Evolutionary conservation across 2,329 filamentous ascomycete genomes (phyloP).

Genomic region (Ophiocordyceps sinensis): DNA sequence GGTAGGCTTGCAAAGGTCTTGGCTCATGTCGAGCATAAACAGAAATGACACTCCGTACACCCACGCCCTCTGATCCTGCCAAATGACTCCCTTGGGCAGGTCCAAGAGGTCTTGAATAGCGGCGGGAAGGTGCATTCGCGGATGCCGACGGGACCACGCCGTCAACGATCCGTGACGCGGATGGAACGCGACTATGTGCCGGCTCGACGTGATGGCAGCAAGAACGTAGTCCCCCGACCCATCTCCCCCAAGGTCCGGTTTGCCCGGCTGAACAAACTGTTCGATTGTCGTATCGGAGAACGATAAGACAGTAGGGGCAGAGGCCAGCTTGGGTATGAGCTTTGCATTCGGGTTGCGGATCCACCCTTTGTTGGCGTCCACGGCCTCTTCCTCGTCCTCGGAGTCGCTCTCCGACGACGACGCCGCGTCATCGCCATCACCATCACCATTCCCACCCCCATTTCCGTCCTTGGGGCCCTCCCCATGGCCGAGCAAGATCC

Average conservation of each 20-base stretch:
- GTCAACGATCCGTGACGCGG: constrained; percentile 62
- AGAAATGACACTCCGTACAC: constrained; percentile 77
- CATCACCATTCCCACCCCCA: constrained; percentile 17
- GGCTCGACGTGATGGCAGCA: constrained; percentile 40
- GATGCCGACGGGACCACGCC: constrained; percentile 76
- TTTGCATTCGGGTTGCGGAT: constrained; percentile 54
- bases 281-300: constrained; percentile 41
- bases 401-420: constrained; percentile 25
- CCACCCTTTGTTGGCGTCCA: constrained; percentile 45
- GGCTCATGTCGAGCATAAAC: constrained; percentile 78
- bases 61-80: constrained; percentile 71
- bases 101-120: constrained; percentile 65
- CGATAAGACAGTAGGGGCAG: constrained; percentile 51
- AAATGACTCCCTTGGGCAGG: constrained; percentile 69
- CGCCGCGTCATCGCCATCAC: constrained; percentile 18
- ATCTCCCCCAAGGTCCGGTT: constrained; percentile 12
- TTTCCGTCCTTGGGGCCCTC: constrained; percentile 15
- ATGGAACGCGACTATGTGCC: constrained; percentile 64
- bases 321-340: constrained; percentile 53
- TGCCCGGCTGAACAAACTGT: neutral
- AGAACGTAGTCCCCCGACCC: constrained; percentile 32
- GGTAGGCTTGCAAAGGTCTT: constrained; percentile 39
- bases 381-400: constrained; percentile 29
- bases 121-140: constrained; percentile 56
- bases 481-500: constrained; percentile 45